Base-by-base conservation (phyloP, 2,329 filamentous ascomycete genomes). In the Hortaea sp. region DNA sequence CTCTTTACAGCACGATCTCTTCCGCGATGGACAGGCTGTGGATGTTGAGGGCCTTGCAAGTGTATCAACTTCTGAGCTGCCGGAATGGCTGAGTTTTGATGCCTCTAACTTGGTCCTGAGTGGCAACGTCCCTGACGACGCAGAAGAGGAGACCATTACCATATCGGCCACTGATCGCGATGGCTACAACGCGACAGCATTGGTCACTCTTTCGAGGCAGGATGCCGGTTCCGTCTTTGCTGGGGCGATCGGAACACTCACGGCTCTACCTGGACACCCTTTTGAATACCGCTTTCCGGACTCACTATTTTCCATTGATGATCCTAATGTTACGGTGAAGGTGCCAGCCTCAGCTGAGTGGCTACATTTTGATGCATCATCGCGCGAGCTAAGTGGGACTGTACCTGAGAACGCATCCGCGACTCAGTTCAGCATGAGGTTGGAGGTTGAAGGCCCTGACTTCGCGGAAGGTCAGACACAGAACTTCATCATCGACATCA, bases 11-110 rank as follows among this genome's bases (percentile, higher is more conserved):
- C 53, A 50, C 27, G 57, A 61, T 39, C 49, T 71, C 4, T 61
- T 57, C 20, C 52, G 66, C 5, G 65, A 70, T 49, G 62, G 62
- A n/a, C 46, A 55, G 5, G 60, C 69, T 1, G 66, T 81, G 2
- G 63, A 64, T 4, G 61, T 69, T 3, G 66, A 67, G 0, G 73
- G 81, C 29, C 56, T 89, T 30, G 57, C 61, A 10, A 70, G 71
- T 1, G 70, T 79, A 6, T 30, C 49, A 5, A 69, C 72, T 1
- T 71, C 75, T 1, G 66, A 74, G 28, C 61, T 80, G 9, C 86
- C 88, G 0, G 59, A 68, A 3, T 94, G 88, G 88, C 63, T 94
- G 28, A 67, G 68, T 0, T 76, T 92, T 44, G 73, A 92, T 56
- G 66, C 73, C 2, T 56, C 67, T 6, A 81, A 79, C 0, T 75